Conservation (phyloP, 805 yeast species). For the Yarrowia sp. region DNA sequence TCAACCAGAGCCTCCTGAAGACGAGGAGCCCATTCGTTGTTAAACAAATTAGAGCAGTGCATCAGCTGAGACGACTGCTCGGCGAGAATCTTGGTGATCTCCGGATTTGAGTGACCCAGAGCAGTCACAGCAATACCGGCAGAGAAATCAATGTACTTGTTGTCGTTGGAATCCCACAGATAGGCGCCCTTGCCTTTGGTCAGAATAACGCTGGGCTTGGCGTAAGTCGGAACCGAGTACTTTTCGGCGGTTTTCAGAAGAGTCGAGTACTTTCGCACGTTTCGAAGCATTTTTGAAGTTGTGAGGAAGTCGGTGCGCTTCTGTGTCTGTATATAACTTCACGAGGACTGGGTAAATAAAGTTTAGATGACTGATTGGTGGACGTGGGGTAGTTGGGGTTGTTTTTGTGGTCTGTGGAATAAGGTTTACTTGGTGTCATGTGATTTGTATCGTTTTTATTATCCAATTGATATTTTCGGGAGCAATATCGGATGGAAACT, state of each 20-base stretch:
- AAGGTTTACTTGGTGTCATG: too few relatives aligned
- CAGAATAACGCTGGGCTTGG: conserved; percentile 56
- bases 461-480: too few relatives aligned
- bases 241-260: conserved; percentile 26
- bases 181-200: conserved; percentile 79
- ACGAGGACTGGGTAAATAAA: too few relatives aligned
- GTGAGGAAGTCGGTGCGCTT: too few relatives aligned
- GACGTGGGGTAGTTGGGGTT: too few relatives aligned
- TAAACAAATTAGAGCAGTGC: conserved; percentile 83
- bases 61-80: conserved; percentile 72
- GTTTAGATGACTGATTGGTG: too few relatives aligned
- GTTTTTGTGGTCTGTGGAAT: too few relatives aligned
- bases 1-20: conserved; percentile 69
- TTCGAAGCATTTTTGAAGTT: too few relatives aligned
- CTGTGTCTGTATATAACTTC: too few relatives aligned
- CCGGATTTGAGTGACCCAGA: conserved; percentile 80
- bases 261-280: conserved; percentile 17
- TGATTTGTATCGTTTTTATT: too few relatives aligned
- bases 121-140: conserved; percentile 98
- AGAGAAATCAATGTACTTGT: conserved; percentile 79
- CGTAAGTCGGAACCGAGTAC: conserved; percentile 41
- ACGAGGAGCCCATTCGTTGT: conserved; percentile 80
- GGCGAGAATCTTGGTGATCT: conserved; percentile 63
- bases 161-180: conserved; percentile 74
- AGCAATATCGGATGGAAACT: too few relatives aligned